Conservation (phyloP, 768 basidiomycete genomes). For the Pleurotus eryngii region DNA sequence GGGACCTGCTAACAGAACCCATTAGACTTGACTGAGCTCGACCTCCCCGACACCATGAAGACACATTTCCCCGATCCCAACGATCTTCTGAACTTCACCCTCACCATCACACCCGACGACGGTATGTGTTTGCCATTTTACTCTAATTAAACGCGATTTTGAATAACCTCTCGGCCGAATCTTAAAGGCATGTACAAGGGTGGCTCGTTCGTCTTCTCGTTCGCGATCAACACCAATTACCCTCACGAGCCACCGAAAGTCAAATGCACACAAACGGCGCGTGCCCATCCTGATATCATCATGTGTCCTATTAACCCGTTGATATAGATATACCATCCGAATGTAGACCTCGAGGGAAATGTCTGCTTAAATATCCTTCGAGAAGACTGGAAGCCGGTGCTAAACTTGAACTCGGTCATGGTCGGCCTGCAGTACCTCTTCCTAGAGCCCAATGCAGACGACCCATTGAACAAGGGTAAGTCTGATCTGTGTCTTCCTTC, state of each 20-base stretch:
- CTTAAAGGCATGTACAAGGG: slow-evolving; percentile 94
- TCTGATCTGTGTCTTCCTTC: not conserved
- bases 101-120: slow-evolving; percentile 96
- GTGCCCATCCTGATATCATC: slow-evolving; percentile 20
- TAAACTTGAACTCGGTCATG: slow-evolving; percentile 98
- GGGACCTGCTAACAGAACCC: slow-evolving; percentile 3
- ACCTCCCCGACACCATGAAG: slow-evolving; percentile 94
- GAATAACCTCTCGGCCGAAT: not conserved
- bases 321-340: slow-evolving; percentile 94
- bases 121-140: slow-evolving; percentile 45
- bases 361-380: slow-evolving; percentile 97
- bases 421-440: slow-evolving; percentile 98
- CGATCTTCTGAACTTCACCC: slow-evolving; percentile 94
- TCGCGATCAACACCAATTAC: slow-evolving; percentile 96
- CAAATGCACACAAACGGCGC: slow-evolving; percentile 90
- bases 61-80: slow-evolving; percentile 89
- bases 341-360: slow-evolving; percentile 96
- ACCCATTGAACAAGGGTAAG: slow-evolving; percentile 96
- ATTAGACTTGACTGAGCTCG: slow-evolving; percentile 92
- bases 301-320: not conserved
- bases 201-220: slow-evolving; percentile 90
- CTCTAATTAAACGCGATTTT: not conserved
- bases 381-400: slow-evolving; percentile 99
- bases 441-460: slow-evolving; percentile 97
- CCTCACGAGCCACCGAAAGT: slow-evolving; percentile 99